Base-by-base conservation (phyloP, 129 eudicot species). In the Chrysanthemum makinoi region DNA sequence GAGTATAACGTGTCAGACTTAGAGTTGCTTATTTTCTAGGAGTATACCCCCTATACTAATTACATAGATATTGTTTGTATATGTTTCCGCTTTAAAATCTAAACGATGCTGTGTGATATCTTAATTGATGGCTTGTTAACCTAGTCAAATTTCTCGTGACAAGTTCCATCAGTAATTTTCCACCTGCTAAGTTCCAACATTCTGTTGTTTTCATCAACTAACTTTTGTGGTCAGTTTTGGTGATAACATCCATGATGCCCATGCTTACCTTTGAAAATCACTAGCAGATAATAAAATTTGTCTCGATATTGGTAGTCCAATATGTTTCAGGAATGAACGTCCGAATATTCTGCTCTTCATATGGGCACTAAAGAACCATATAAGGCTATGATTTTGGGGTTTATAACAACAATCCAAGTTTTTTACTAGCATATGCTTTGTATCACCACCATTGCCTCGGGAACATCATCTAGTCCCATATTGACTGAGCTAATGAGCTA, bases 1-100 rank as follows among this genome's bases (percentile, higher is more conserved):
- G 99, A 95, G 83, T 95, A 81, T 65, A 90, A 89, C 77, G n/a
- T n/a, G n/a, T n/a, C n/a, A n/a, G n/a, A 72, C 57, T 67, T 49
- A 0, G 68, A 72, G 16, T 52, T 10, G 19, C 49, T 66, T 68
- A 67, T 19, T 66, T 68, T 39, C 58, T 62, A 17, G 26, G 33
- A 39, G 46, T 6, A 39, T 39, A 39, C 44, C 44, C 44, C 26
- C 63, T 48, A 44, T 22, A 65, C 56, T 55, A 49, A 75, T 39
- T 44, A 22, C 66, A 55, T 66, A 56, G 17, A 22, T 46, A 26
- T 54, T 62, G 39, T 66, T 48, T 30, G 14, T 22, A 56, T 33
- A 13, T 30, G 18, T 28, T 62, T 62, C 53, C 62, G 53, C n/a
- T 66, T 62, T 73, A 6, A 20, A 19, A 33, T 19, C 6, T 64